Base-by-base conservation (phyloP, 2,329 filamentous ascomycete genomes). In the Zelopaecilomyces penicillatus region DNA sequence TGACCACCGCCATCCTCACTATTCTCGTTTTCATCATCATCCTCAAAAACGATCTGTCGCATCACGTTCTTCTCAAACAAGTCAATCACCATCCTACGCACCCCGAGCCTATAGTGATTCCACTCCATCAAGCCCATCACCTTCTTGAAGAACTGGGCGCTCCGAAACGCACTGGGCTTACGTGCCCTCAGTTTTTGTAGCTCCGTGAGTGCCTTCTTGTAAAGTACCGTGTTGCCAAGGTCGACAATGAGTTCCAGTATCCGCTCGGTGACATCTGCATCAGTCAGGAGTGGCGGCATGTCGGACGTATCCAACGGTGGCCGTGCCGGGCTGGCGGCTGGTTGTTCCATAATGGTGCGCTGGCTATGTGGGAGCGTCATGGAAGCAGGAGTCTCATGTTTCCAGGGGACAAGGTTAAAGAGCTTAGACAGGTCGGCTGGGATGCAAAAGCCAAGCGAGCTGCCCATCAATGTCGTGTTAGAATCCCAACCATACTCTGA, bases 401-500 rank as follows among this genome's bases (percentile, higher is more conserved):
- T 66, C 80, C 80, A 83, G 0, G 74, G 76, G 52, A 67, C 60
- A 41, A 90, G 77, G 30, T 83, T 84, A 57, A 96, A 86, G 34
- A 98, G 72, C 56, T 82, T 87, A 41, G 78, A 76, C 47, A 97
- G 78, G 52, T 94, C 70, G 28, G 80, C 73, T 0, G 93, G 93
- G 11, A 98, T 78, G 60, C 91, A 95, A 52, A 94, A 85, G 3
- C 93, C 93, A 7, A 95, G 69, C 0, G 87, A 91, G 48, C 83
- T 79, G 11, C 93, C 93, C 59, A 88, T 77, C 28, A 82, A 78
- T 47, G 89, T 91, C 12, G 88, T 85, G 48, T 89, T 91, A 7
- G 89, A 87, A 57, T 95, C 90, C 94, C 94, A 98, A 8, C 90
- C 90, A 58, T 86, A 75, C 57, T 95, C 87, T 1, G 85, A 83